phyloP scores from a whole-genome alignment of 2,329 filamentous ascomycete genomes.

The Fulvia fulva region DNA sequence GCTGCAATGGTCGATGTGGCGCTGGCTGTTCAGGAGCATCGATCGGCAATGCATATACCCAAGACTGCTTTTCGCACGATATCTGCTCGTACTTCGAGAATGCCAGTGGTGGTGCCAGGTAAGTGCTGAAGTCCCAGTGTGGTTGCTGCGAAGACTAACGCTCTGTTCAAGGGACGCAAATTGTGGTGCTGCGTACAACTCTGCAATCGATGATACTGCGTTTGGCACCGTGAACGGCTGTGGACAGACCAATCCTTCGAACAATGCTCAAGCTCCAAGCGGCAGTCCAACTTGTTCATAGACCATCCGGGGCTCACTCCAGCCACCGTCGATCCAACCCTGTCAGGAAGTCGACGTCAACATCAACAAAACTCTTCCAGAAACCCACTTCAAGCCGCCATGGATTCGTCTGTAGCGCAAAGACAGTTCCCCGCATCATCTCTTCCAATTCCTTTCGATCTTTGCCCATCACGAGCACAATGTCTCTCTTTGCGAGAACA shows the following conservation, averaged over 20 bases:
- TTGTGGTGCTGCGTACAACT: conserved; percentile 44
- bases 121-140: neutral
- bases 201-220: conserved; percentile 44
- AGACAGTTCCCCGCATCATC: neutral
- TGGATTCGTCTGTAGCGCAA: neutral
- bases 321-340: neutral
- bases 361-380: neutral
- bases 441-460: neutral
- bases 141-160: neutral
- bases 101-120: conserved; percentile 47
- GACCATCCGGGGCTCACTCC: neutral
- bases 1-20: conserved; percentile 49
- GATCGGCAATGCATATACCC: conserved; percentile 48
- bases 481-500: neutral
- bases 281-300: conserved; percentile 16
- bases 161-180: conserved; percentile 41
- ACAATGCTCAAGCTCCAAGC: conserved; percentile 23
- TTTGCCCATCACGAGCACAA: neutral
- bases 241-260: conserved; percentile 31
- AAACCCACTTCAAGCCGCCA: neutral
- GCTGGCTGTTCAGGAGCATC: conserved; percentile 44
- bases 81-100: conserved; percentile 51
- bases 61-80: conserved; percentile 51
- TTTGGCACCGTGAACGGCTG: conserved; percentile 34
- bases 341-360: neutral